Evolutionary conservation across 2,329 filamentous ascomycete genomes (phyloP).

Genomic region (Paecilomyces sp.): DNA sequence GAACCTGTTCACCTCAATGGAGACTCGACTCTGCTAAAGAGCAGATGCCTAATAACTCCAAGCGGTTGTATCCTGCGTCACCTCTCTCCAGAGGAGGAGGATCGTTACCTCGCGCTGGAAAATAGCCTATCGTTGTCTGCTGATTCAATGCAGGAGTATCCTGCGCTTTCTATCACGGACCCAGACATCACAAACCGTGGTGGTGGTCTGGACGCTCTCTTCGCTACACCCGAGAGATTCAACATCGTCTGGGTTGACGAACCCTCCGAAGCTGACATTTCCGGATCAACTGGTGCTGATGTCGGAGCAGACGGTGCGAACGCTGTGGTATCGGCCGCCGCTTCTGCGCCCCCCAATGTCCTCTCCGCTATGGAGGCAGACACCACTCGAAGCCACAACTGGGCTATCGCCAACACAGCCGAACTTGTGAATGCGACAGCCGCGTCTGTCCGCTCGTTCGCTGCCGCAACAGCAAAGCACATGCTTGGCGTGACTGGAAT

Average conservation of each 20-base stretch:
- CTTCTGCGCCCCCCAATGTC: constrained; percentile 26
- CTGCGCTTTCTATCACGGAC: constrained; percentile 26
- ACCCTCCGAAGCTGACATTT: constrained; percentile 15
- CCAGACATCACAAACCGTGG: constrained; percentile 37
- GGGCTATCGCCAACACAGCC: constrained; percentile 28
- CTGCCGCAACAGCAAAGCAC: constrained; percentile 29
- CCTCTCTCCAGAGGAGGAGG: constrained; percentile 38
- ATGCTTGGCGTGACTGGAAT: constrained; percentile 26
- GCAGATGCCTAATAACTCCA: constrained; percentile 38
- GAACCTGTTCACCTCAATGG: constrained; percentile 33
- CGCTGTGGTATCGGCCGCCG: constrained; percentile 10
- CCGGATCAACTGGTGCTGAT: constrained; percentile 15
- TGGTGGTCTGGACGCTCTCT: constrained; percentile 39
- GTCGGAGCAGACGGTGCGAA: constrained; percentile 15
- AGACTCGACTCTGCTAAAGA: constrained; percentile 29
- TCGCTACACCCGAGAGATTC: constrained; percentile 37
- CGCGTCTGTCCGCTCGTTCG: constrained; percentile 27
- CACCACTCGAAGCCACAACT: constrained; percentile 28
- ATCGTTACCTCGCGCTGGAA: constrained; percentile 39
- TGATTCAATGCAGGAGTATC: constrained; percentile 32
- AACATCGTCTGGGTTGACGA: constrained; percentile 40
- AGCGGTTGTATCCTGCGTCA: constrained; percentile 38
- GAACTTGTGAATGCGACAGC: constrained; percentile 28
- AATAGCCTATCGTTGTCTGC: constrained; percentile 23
- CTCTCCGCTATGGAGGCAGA: constrained; percentile 33